Percentiles rank a stretch among this genome's conserved stretches.
These are phyloP conservation scores for Pseudopyricularia cyperi DNA, from an alignment of 2,329 filamentous ascomycete genomes.

Conservation along the genomic window DNA sequence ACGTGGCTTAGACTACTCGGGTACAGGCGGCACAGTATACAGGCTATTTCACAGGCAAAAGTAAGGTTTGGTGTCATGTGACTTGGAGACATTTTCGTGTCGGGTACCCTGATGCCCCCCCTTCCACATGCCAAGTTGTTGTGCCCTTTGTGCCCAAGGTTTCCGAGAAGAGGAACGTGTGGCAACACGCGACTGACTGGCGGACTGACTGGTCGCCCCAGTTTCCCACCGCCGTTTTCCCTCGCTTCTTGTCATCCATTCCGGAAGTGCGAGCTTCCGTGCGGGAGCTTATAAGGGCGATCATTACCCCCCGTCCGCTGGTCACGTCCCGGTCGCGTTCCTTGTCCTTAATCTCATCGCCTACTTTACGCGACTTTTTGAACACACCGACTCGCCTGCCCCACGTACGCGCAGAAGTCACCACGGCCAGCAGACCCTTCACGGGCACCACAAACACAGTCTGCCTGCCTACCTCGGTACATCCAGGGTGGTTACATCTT, in stretches of 20 bases:
- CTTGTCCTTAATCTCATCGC: not conserved
- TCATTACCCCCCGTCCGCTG: not conserved
- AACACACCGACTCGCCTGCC: no score
- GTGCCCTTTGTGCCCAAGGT: no score
- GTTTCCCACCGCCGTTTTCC: not conserved
- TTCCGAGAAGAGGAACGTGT: not conserved
- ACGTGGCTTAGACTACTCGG: constrained; percentile 1
- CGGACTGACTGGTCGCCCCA: not conserved
- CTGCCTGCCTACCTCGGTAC: no score
- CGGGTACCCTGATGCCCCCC: not conserved
- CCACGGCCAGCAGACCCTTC: no score
- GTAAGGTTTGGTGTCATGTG: constrained; percentile 2
- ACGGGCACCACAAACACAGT: no score
- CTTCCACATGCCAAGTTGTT: no score
- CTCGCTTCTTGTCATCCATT: not conserved
- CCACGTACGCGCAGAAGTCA: no score
- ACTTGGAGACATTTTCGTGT: constrained; percentile 4
- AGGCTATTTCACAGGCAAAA: not conserved
- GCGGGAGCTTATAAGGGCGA: not conserved
- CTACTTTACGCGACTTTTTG: no score
- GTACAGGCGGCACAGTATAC: not conserved
- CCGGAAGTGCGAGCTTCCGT: not conserved
- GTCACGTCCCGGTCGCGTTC: not conserved
- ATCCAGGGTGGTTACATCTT: no score
- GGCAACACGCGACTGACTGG: no score